A percentile compares a stretch with the other conserved stretches of the same genome.
Evolutionary conservation across 768 basidiomycete species (phyloP).

Genomic region (Phlebiopsis gigantea): DNA sequence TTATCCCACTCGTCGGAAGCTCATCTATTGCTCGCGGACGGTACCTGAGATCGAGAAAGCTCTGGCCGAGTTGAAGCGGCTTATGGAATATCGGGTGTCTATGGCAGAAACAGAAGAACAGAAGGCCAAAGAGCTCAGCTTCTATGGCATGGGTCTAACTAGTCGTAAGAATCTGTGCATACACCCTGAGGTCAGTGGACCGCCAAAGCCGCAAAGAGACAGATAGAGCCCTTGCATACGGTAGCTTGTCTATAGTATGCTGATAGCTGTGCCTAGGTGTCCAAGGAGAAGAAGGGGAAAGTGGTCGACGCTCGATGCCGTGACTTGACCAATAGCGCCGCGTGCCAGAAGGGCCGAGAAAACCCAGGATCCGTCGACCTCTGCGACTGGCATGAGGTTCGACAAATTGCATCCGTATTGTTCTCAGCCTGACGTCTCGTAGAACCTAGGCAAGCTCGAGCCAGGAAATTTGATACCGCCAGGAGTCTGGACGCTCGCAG

Average conservation of each 20-base stretch:
- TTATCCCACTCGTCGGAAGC: conserved; percentile 86
- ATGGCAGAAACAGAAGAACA: conserved; percentile 71
- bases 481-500: conserved; percentile 93
- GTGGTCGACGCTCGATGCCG: conserved; percentile 96
- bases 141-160: conserved; percentile 88
- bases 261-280: conserved; percentile 50
- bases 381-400: conserved; percentile 94
- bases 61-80: conserved; percentile 85
- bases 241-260: neutral
- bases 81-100: conserved; percentile 83
- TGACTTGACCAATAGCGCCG: conserved; percentile 84
- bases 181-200: conserved; percentile 72
- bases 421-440: conserved; percentile 8
- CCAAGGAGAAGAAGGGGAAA: conserved; percentile 97
- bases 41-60: conserved; percentile 99
- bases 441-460: conserved; percentile 83
- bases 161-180: conserved; percentile 96
- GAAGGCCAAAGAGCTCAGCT: conserved; percentile 71
- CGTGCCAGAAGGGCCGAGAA: conserved; percentile 75
- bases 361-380: conserved; percentile 88
- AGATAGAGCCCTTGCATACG: neutral
- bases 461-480: conserved; percentile 75
- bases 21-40: conserved; percentile 98
- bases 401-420: conserved; percentile 12
- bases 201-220: neutral